These are phyloP conservation scores for Syncephalastrum contaminatum DNA, from an alignment of 371 early-diverging fungal species.

Conservation along the genomic window DNA sequence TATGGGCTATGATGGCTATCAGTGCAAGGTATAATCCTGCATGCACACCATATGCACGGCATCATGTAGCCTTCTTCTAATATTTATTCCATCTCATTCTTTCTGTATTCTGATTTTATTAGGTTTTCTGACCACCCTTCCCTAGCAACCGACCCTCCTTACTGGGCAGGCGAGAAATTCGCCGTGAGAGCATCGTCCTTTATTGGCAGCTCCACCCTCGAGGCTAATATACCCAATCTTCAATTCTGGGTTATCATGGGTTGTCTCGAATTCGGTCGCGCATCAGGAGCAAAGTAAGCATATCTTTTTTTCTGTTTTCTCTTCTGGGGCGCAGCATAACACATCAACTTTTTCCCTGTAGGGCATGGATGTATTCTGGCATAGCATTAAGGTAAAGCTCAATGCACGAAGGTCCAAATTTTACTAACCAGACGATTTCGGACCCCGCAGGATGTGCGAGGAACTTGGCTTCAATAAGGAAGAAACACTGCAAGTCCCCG, in stretches of 20 bases:
- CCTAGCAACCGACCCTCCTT: slow-evolving; percentile 44
- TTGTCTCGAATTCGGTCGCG: slow-evolving; percentile 61
- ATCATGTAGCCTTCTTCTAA: not conserved
- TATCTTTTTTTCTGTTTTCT: not conserved
- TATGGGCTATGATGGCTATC: slow-evolving; percentile 48
- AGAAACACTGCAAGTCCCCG: slow-evolving; percentile 32
- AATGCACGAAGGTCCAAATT: not conserved
- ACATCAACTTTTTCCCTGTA: slow-evolving; percentile 7
- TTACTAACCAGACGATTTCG: too few species aligned
- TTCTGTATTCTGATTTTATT: not conserved
- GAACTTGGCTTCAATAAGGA: slow-evolving; percentile 59
- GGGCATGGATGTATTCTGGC: slow-evolving; percentile 66
- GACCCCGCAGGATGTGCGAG: slow-evolving; percentile 40
- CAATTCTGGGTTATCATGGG: slow-evolving; percentile 61
- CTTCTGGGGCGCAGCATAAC: not conserved
- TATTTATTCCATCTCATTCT: not conserved
- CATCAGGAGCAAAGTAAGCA: slow-evolving; percentile 50
- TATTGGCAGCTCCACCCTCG: slow-evolving; percentile 42
- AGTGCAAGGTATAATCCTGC: slow-evolving; percentile 34
- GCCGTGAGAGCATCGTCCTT: slow-evolving; percentile 38
- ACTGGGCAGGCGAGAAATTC: slow-evolving; percentile 45
- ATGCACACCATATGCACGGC: not conserved
- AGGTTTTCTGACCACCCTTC: slow-evolving; percentile 47
- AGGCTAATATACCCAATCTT: slow-evolving; percentile 54
- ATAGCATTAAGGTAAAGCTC: slow-evolving; percentile 46